Percentiles rank a stretch among this genome's conserved stretches.
Evolutionary conservation across 805 yeast species (phyloP).

Genomic region (Yamadazyma tumulicola): DNA sequence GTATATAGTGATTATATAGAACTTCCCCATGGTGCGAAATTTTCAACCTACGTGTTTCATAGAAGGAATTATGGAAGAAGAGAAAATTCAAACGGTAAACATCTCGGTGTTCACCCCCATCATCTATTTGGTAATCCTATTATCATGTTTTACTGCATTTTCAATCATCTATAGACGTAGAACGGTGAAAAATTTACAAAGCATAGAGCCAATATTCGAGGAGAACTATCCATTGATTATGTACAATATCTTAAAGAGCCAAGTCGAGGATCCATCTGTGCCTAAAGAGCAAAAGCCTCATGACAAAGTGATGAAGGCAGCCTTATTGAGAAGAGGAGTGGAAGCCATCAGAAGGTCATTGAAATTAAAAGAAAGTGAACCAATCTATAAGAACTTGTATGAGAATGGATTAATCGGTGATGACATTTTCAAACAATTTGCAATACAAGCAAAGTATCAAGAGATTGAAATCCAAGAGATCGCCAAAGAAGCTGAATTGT

Average conservation of each 20-base stretch:
- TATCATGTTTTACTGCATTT: slow-evolving; percentile 65
- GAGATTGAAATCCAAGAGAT: slow-evolving; percentile 79
- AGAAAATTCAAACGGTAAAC: slow-evolving; percentile 22
- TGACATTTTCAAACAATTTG: slow-evolving; percentile 76
- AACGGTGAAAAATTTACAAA: slow-evolving; percentile 49
- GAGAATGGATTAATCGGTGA: slow-evolving; percentile 92
- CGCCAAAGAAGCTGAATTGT: slow-evolving; percentile 66
- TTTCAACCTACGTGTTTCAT: slow-evolving; percentile 1
- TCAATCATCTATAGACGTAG: slow-evolving; percentile 64
- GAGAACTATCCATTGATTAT: slow-evolving; percentile 64
- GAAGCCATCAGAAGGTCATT: slow-evolving; percentile 84
- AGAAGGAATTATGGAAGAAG: slow-evolving; percentile 13
- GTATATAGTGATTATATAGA: background rate
- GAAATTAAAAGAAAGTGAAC: slow-evolving; percentile 75
- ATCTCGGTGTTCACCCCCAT: slow-evolving; percentile 61
- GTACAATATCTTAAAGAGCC: slow-evolving; percentile 55
- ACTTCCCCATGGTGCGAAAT: background rate
- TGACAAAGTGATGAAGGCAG: slow-evolving; percentile 68
- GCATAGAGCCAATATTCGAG: slow-evolving; percentile 70
- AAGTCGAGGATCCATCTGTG: slow-evolving; percentile 35
- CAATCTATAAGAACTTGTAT: slow-evolving; percentile 65
- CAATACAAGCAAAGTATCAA: slow-evolving; percentile 70
- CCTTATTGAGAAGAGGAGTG: slow-evolving; percentile 60
- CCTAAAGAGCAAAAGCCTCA: slow-evolving; percentile 55
- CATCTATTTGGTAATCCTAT: slow-evolving; percentile 65